Conservation (phyloP, 495 filamentous ascomycete species). For the Hyaloscypha hepaticicola region DNA sequence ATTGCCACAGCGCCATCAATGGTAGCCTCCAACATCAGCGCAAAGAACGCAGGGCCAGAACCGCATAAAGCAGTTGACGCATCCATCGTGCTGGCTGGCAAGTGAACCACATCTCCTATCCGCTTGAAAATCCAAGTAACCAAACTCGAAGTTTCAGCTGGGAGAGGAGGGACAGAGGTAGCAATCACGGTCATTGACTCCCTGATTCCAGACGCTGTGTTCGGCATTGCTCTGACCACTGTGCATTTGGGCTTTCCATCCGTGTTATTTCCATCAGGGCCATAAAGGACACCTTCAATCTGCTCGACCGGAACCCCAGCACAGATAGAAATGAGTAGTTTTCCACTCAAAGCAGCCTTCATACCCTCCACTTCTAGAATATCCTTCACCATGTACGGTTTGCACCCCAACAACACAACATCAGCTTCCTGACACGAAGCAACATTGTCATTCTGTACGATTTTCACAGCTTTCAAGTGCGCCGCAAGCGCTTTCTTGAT, state of each 20-base stretch:
- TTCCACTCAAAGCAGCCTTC: conserved; percentile 66
- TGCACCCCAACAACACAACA: conserved; percentile 67
- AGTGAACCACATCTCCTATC: conserved; percentile 37
- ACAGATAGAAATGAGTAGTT: conserved; percentile 80
- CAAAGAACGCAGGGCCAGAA: conserved; percentile 75
- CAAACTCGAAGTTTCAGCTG: conserved; percentile 49
- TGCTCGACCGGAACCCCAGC: conserved; percentile 73
- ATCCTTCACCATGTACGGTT: conserved; percentile 69
- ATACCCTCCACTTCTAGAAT: conserved; percentile 66
- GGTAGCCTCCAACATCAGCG: conserved; percentile 73
- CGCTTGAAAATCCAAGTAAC: conserved; percentile 75
- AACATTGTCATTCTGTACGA: conserved; percentile 35
- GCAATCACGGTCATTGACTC: conserved; percentile 81
- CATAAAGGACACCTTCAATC: conserved; percentile 60
- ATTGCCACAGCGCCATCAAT: conserved; percentile 80
- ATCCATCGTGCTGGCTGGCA: conserved; percentile 56
- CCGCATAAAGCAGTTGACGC: conserved; percentile 73
- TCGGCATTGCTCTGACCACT: conserved; percentile 77
- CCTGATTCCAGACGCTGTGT: conserved; percentile 67
- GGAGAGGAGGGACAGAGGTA: conserved; percentile 56
- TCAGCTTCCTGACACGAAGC: conserved; percentile 21
- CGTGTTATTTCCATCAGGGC: conserved; percentile 36
- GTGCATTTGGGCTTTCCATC: conserved; percentile 47
- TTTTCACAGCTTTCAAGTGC: conserved; percentile 45
- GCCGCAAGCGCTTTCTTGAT: conserved; percentile 58